Evolutionary conservation across 495 filamentous ascomycete genomes (phyloP).

Genomic region (Penicillium pancosmium): DNA sequence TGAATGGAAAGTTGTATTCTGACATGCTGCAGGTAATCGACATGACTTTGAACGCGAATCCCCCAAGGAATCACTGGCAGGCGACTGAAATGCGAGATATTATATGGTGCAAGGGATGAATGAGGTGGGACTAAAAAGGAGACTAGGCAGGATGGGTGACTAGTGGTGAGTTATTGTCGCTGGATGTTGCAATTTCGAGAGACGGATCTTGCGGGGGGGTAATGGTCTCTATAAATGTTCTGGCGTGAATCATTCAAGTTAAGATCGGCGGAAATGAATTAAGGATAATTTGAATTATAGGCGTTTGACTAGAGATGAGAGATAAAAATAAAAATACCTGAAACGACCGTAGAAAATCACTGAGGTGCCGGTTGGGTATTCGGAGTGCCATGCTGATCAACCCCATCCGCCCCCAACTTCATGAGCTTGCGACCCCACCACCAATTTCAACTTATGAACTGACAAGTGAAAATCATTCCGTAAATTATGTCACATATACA

Average conservation of each 20-base stretch:
- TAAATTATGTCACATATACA: not conserved
- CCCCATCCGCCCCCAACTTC: not conserved
- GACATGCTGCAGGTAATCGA: slow-evolving; percentile 11
- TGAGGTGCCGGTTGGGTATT: not conserved
- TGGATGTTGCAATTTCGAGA: not conserved
- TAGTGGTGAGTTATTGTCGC: not conserved
- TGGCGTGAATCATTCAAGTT: not conserved
- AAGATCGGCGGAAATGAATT: not conserved
- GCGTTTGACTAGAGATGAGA: not conserved
- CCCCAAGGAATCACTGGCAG: not conserved
- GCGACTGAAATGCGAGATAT: not conserved
- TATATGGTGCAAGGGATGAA: not conserved
- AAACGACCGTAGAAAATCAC: not conserved
- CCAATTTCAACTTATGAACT: not conserved
- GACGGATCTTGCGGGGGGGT: not conserved
- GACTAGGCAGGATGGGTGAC: not conserved
- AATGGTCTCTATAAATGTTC: not conserved
- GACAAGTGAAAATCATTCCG: not conserved
- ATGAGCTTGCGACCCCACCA: not conserved
- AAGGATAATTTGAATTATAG: not conserved
- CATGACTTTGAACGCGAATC: slow-evolving; percentile 1
- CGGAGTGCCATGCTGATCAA: not conserved
- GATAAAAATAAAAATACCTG: slow-evolving; percentile 4
- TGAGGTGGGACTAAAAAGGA: not conserved
- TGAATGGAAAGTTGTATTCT: slow-evolving; percentile 6